phyloP scores from a whole-genome alignment of 371 early-diverging fungal species.

The Mortierella sp. region DNA sequence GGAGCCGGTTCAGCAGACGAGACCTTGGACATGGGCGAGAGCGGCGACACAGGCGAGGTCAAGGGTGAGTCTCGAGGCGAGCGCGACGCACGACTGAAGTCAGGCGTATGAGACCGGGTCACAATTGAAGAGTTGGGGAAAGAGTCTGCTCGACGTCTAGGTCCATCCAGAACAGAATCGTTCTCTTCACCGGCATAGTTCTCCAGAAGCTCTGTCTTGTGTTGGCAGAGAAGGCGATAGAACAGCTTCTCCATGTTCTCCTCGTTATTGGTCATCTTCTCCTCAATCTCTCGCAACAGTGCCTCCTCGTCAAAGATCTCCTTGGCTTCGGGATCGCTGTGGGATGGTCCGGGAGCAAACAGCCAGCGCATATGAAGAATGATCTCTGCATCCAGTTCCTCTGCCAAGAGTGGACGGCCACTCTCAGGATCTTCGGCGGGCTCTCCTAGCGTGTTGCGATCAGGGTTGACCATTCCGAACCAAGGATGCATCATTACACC shows the following conservation, averaged over 20 bases:
- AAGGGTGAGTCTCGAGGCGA: conserved; percentile 22
- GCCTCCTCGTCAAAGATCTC: conserved; percentile 62
- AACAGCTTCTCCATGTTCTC: conserved; percentile 70
- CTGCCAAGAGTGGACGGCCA: conserved; percentile 31
- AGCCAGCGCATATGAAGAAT: conserved; percentile 54
- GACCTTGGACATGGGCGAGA: conserved; percentile 18
- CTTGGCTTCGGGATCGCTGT: conserved; percentile 44
- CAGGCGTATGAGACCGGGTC: conserved; percentile 43
- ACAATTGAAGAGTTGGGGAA: conserved; percentile 45
- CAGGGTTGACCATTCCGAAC: conserved; percentile 60
- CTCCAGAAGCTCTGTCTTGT: conserved; percentile 68
- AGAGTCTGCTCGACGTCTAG: conserved; percentile 58
- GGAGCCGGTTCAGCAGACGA: conserved; percentile 39
- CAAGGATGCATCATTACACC: conserved; percentile 72
- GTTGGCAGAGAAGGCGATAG: conserved; percentile 66
- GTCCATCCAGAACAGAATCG: conserved; percentile 43
- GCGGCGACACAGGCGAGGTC: conserved; percentile 32
- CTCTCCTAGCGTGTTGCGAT: conserved; percentile 35
- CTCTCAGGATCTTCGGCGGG: conserved; percentile 43
- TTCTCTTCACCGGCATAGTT: conserved; percentile 43
- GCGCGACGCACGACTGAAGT: conserved; percentile 24
- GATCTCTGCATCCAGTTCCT: conserved; percentile 63
- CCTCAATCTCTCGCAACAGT: conserved; percentile 51
- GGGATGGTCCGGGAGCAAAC: conserved; percentile 58
- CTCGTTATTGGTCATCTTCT: conserved; percentile 52